Base-by-base conservation (phyloP, 768 basidiomycete genomes). In the Lactarius pseudohatsudake region DNA sequence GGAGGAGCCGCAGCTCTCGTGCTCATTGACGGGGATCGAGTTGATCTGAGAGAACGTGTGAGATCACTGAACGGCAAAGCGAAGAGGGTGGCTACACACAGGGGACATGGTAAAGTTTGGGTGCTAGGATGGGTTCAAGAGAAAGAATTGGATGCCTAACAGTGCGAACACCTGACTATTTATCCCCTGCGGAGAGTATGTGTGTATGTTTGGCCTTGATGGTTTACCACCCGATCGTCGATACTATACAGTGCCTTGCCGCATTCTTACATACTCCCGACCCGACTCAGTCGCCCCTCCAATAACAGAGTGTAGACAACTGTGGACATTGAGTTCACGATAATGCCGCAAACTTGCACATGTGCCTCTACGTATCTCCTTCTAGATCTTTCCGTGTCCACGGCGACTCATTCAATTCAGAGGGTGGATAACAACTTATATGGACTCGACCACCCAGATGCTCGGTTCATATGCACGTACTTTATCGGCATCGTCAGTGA, bases 1-100 rank as follows among this genome's bases (percentile, higher is more conserved):
- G 57, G 22, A 38, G 0, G 1, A 7, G 4, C 57, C 64, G 15
- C 64, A 54, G n/a, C 3, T 6, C 1, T 20, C n/a, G 22, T 56
- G 28, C 4, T 64, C 15, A 38, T 59, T 22, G 22, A 64, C 64
- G 15, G 47, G 64, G 50, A 30, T 54, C 16, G 58, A 47, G 38
- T 11, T 64, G 36, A 22, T 15, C 57, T 64, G 11, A 0, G 57
- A 38, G 47, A 8, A 22, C 11, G 28, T 41, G 15, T 43, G 4
- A 45, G 41, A 30, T 20, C 10, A 18, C 16, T 10, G 4, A 45
- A 43, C 10, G 28, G 26, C 9, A n/a, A 28, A 28, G 26, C 26
- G 4, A 16, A 16, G 22, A 20, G 18, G 28, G 9, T 59, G 11
- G 28, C 10, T 32, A 56, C 55, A 3, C 10, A 56, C 55, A 16